Base-by-base conservation (phyloP, 805 yeast species). In the Sugiyamaella smithiae region DNA sequence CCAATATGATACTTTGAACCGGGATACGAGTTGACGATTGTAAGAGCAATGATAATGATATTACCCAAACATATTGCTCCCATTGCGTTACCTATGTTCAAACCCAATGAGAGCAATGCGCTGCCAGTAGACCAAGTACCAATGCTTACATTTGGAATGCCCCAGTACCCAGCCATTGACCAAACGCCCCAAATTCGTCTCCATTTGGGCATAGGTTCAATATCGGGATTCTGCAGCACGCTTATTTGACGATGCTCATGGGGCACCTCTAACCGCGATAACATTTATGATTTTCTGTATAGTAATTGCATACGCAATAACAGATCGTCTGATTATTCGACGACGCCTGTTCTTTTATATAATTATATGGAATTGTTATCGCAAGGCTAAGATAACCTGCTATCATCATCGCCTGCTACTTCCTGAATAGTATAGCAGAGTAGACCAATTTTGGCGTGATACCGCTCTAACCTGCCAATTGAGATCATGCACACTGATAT, bases 1-100 rank as follows among this genome's bases (percentile, higher is more conserved):
- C 81, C 80, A 38, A 77, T 67, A 57, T 75, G 80, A 60, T 71
- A 77, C 23, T 68, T 68, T 5, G 74, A 69, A 28, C 82, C 81
- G 16, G 71, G 73, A 57, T 70, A 68, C 26, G 77, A 75, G 51
- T 74, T 74, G 9, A 68, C 57, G 4, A 73, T 58, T 7, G 77
- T 72, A 32, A 71, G 60, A 2, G 66, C 55, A 33, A 70, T 67
- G 44, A 74, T 68, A 42, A 77, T 55, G n/a, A 66, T 26, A 45
- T 73, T 71, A 2, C 71, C 78, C 19, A 76, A 44, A 17, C 72
- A 66, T 17, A 74, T 65, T 16, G 66, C 64, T 4, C 74, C 72
- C 73, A 76, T 72, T 1, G 77, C 61, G 46, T 74, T 68, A 51
- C 72, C 66, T 9, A 74, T 72, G 36, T 67, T 66, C 4, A 73